Evolutionary conservation across 345 rosid genomes (phyloP).

Genomic region (Euclidium syriacum): DNA sequence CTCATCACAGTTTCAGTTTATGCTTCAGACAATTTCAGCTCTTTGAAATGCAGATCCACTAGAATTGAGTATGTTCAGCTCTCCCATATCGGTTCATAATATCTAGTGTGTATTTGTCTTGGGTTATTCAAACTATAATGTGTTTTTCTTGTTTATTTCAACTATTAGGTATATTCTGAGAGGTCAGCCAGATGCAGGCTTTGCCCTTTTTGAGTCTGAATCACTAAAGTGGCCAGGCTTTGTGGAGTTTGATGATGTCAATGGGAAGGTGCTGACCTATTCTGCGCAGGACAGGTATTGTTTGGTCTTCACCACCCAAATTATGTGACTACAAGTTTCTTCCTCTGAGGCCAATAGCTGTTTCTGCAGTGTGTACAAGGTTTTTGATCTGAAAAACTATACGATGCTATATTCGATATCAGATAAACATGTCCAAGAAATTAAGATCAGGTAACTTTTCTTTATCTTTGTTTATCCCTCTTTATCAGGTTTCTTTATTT

Average conservation of each 20-base stretch:
- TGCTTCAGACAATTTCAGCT: constrained; percentile 91
- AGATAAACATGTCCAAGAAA: constrained; percentile 85
- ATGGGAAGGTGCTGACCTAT: constrained; percentile 92
- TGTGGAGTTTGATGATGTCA: constrained; percentile 99
- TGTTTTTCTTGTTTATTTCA: background rate
- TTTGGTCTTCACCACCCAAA: background rate
- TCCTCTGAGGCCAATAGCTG: constrained; percentile 9
- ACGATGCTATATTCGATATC: constrained; percentile 90
- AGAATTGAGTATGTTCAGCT: constrained; percentile 69
- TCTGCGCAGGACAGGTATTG: constrained; percentile 90
- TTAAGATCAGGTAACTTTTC: constrained; percentile 77
- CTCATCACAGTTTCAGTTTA: constrained; percentile 96
- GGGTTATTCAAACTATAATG: background rate
- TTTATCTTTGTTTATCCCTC: background rate
- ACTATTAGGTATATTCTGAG: constrained; percentile 72
- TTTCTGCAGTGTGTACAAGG: constrained; percentile 80
- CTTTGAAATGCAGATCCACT: constrained; percentile 95
- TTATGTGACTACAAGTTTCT: constrained; percentile 2
- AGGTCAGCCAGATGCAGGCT: constrained; percentile 93
- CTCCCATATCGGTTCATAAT: background rate
- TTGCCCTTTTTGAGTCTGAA: constrained; percentile 91
- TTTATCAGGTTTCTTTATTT: constrained; percentile 27
- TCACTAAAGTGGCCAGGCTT: constrained; percentile 99
- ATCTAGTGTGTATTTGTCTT: background rate
- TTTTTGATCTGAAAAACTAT: constrained; percentile 90